A percentile compares a stretch with the other conserved stretches of the same genome.
phyloP scores from a whole-genome alignment of 2,329 filamentous ascomycete species.

The Tetracladium maxilliforme region DNA sequence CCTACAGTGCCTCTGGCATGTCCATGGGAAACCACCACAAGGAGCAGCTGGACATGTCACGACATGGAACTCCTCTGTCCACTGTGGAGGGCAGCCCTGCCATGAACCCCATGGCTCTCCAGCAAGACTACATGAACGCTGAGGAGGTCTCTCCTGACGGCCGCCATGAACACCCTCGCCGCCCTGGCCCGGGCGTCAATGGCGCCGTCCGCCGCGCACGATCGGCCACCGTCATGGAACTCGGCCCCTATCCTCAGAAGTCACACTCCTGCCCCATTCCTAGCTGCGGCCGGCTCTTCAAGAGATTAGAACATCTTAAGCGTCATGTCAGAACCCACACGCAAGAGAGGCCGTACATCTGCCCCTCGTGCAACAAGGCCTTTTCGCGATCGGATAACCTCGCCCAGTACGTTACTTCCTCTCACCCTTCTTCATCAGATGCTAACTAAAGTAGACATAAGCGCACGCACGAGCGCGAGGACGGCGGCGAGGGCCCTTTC shows the following conservation, averaged over 20 bases:
- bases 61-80: constrained; percentile 80
- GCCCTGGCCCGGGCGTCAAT: constrained; percentile 42
- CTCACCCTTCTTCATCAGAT: constrained; percentile 4
- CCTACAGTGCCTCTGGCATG: constrained; percentile 56
- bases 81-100: constrained; percentile 71
- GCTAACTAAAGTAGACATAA: constrained; percentile 34
- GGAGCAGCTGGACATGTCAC: constrained; percentile 70
- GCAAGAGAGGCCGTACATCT: constrained; percentile 96
- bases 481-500: constrained; percentile 46
- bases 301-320: constrained; percentile 97
- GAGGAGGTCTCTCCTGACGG: constrained; percentile 42
- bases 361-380: constrained; percentile 94
- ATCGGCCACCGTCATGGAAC: constrained; percentile 91
- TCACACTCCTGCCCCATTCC: constrained; percentile 99
- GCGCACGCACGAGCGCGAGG: constrained; percentile 70
- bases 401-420: constrained; percentile 65
- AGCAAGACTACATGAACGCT: constrained; percentile 47
- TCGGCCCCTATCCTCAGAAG: constrained; percentile 92
- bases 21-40: constrained; percentile 56
- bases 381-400: constrained; percentile 98
- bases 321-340: constrained; percentile 98
- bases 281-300: constrained; percentile 92
- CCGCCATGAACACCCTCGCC: too few species aligned
- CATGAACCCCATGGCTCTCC: constrained; percentile 53
- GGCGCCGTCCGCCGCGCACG: constrained; percentile 79